Evolutionary conservation across 2,329 filamentous ascomycete species (phyloP), one percentile per base, ranked within the genome.

Genomic region (Blastomyces percursus): DNA sequence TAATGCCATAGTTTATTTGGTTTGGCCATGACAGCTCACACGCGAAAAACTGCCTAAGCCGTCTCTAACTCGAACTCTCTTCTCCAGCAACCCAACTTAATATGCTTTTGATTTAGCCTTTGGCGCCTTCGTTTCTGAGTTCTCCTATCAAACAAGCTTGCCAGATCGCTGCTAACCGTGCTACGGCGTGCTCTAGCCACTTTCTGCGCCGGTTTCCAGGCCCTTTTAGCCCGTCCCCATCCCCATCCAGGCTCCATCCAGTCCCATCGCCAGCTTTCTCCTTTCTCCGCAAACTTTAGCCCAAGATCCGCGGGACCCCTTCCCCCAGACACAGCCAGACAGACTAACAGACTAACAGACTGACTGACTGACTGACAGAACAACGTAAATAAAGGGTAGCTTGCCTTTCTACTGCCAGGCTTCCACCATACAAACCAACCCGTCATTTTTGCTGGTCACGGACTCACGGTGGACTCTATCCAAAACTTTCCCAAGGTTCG

Each of bases 141-240:
- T 8, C 16, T n/a, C 19, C 21, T 11, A 12, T 16, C 32, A 55
- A 19, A 30, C 27, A 30, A 2, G 21, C 52, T 21, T 14, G 11
- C 38, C 38, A 42, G 24, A 24, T 32, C 52, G 6, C 52, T n/a
- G 11, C 42, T n/a, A n/a, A n/a, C n/a, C n/a, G n/a, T n/a, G n/a
- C n/a, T 59, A 32, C 56, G 42, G 56, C 24, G 40, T 16, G 40
- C 42, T 27, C n/a, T 59, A 59, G 56, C 56, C 56, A 30, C 56
- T 14, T 38, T 24, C n/a, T n/a, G 16, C 56, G 56, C 46, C 42
- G 40, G 56, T 59, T 46, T 59, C 56, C 56, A 59, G 56, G 56
- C 56, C 24, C 40, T 40, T 57, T 42, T 57, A 44, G 55, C 42
- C 35, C 21, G 11, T 8, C 30, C 24, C 30, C 51, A 12, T 52